Evolutionary conservation across 140 eudicot genomes (phyloP).

Genomic region (Eryngium alpinum): DNA sequence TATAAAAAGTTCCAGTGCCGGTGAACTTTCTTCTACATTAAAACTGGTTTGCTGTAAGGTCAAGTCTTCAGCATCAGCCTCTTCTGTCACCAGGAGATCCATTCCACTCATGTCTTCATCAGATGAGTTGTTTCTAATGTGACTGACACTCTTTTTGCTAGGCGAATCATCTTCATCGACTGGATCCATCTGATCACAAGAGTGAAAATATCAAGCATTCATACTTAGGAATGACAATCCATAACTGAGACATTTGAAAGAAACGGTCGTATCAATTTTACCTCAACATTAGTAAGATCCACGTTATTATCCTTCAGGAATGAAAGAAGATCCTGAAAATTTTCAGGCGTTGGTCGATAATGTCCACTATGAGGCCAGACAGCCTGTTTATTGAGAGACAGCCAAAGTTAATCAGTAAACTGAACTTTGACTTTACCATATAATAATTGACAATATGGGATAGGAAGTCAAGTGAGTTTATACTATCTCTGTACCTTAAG

Average conservation of each 20-base stretch:
- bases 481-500: slow-evolving; percentile 47
- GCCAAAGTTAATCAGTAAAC: not conserved
- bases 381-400: slow-evolving; percentile 41
- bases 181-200: slow-evolving; percentile 56
- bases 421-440: not conserved
- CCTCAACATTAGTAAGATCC: slow-evolving; percentile 70
- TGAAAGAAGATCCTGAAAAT: slow-evolving; percentile 67
- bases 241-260: not conserved
- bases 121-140: slow-evolving; percentile 60
- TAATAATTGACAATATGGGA: not conserved
- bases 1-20: slow-evolving; percentile 25
- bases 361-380: slow-evolving; percentile 99
- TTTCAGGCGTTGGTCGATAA: slow-evolving; percentile 82
- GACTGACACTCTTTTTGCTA: slow-evolving; percentile 39
- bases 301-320: slow-evolving; percentile 67
- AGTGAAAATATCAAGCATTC: slow-evolving; percentile 1
- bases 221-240: not conserved
- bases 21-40: slow-evolving; percentile 19
- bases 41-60: slow-evolving; percentile 14
- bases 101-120: slow-evolving; percentile 60
- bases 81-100: slow-evolving; percentile 32
- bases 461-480: not conserved
- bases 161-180: slow-evolving; percentile 50
- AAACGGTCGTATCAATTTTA: slow-evolving; percentile 19
- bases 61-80: slow-evolving; percentile 24